Conservation (phyloP, 306 rosid genomes). For the Vicia faba region DNA sequence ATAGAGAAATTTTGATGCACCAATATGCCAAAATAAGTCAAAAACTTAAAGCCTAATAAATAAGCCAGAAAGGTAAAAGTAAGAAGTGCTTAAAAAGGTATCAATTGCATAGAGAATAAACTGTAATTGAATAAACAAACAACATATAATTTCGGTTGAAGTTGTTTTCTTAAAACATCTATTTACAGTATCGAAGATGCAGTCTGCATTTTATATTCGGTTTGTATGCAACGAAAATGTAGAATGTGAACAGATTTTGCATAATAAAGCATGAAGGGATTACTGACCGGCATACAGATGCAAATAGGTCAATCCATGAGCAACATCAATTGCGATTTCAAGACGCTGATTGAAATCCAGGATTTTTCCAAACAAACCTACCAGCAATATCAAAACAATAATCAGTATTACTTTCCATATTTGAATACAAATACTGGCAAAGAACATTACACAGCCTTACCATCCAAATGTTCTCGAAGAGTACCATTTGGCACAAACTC, state of each 20-base stretch:
- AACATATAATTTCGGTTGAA: neutral
- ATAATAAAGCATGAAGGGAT: slow-evolving; percentile 32
- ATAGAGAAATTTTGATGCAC: slow-evolving; percentile 15
- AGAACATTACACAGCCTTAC: slow-evolving; percentile 54
- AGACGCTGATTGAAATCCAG: slow-evolving; percentile 97
- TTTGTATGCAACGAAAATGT: slow-evolving; percentile 25
- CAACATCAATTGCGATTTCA: slow-evolving; percentile 93
- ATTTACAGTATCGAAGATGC: slow-evolving; percentile 20
- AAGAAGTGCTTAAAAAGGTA: slow-evolving; percentile 12
- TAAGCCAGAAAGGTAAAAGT: slow-evolving; percentile 3
- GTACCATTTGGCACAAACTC: slow-evolving; percentile 90
- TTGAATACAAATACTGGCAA: slow-evolving; percentile 17
- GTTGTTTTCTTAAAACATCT: slow-evolving; percentile 27
- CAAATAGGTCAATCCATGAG: slow-evolving; percentile 94
- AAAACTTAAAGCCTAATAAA: neutral
- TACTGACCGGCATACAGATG: slow-evolving; percentile 83
- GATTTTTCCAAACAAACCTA: slow-evolving; percentile 75
- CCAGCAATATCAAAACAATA: slow-evolving; percentile 36
- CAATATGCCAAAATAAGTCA: slow-evolving; percentile 15
- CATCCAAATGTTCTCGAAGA: slow-evolving; percentile 96
- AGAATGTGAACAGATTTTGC: slow-evolving; percentile 30
- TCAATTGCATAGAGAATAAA: slow-evolving; percentile 14
- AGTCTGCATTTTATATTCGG: slow-evolving; percentile 19
- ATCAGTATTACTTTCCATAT: slow-evolving; percentile 26
- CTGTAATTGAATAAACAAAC: slow-evolving; percentile 17